Percentiles rank a stretch among this genome's conserved stretches.
These are phyloP conservation scores for Nectriaceae sp. DNA, from an alignment of 2,329 filamentous ascomycete species.

Conservation along the genomic window DNA sequence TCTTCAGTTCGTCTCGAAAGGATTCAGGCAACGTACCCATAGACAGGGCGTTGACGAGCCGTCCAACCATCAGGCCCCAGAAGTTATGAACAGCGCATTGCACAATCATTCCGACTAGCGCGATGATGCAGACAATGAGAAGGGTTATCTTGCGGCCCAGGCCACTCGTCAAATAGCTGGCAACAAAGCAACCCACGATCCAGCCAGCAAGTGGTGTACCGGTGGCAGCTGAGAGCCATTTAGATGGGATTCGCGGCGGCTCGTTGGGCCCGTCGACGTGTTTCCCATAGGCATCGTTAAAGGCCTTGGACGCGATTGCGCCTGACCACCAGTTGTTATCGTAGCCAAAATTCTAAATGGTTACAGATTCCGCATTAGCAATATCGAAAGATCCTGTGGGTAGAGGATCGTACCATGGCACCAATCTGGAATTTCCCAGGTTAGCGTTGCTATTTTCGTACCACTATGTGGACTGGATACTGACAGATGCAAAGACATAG, in stretches of 20 bases:
- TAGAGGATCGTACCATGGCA: neutral
- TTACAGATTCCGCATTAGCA: too few species aligned
- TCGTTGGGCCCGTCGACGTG: neutral
- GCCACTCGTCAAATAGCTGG: neutral
- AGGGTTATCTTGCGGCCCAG: neutral
- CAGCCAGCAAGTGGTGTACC: slow-evolving; percentile 7
- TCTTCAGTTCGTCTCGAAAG: too few species aligned
- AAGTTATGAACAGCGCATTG: neutral
- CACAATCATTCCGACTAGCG: neutral
- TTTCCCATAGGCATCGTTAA: slow-evolving; percentile 9
- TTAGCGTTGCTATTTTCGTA: neutral
- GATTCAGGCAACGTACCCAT: neutral
- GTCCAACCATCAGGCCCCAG: neutral
- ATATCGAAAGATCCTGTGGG: neutral
- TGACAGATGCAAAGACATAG: slow-evolving; percentile 4
- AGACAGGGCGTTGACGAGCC: neutral
- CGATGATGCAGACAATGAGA: neutral
- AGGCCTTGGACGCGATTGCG: slow-evolving; percentile 5
- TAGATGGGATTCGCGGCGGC: slow-evolving; percentile 5
- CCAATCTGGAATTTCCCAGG: neutral
- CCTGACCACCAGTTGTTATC: slow-evolving; percentile 17
- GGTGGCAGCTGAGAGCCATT: slow-evolving; percentile 9
- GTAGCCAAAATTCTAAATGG: slow-evolving; percentile 10
- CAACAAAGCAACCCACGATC: neutral
- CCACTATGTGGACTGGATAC: neutral